Evolutionary conservation across 768 basidiomycete species (phyloP).

Genomic region (Leccinum broughii): DNA sequence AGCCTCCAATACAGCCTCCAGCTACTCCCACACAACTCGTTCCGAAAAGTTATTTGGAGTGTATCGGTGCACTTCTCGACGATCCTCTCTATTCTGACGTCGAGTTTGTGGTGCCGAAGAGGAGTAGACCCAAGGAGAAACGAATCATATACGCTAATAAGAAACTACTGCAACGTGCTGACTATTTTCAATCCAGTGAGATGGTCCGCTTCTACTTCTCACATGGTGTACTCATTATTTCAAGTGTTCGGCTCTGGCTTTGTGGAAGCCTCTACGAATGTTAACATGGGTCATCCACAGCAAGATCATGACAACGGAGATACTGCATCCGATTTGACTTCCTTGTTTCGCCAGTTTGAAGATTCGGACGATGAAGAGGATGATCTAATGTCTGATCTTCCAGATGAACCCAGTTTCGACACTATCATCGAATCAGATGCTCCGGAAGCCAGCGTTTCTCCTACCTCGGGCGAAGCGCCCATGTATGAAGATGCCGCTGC

Average conservation of each 20-base stretch:
- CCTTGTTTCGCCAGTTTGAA: conserved; percentile 37
- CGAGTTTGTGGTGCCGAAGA: conserved; percentile 68
- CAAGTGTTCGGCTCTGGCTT: conserved; percentile 77
- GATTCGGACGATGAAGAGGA: conserved; percentile 59
- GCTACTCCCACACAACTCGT: conserved; percentile 51
- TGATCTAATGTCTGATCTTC: conserved; percentile 37
- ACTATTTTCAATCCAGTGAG: conserved; percentile 78
- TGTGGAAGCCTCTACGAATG: conserved; percentile 51
- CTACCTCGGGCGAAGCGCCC: not conserved
- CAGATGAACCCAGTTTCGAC: conserved; percentile 35
- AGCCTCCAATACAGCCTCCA: conserved; percentile 47
- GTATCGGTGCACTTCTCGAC: conserved; percentile 73
- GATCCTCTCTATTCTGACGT: conserved; percentile 86
- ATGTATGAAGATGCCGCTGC: conserved; percentile 7
- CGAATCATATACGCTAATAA: conserved; percentile 66
- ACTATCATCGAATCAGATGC: conserved; percentile 26
- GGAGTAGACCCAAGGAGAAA: conserved; percentile 37
- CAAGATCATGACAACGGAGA: conserved; percentile 39
- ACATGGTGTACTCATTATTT: not conserved
- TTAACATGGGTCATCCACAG: conserved; percentile 23
- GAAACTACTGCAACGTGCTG: conserved; percentile 64
- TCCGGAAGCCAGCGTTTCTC: conserved; percentile 9
- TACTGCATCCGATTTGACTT: conserved; percentile 52
- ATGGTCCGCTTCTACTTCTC: not conserved
- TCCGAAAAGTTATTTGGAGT: conserved; percentile 65